phyloP scores from a whole-genome alignment of 2,329 filamentous ascomycete genomes.

The Trichoderma koningiopsis region DNA sequence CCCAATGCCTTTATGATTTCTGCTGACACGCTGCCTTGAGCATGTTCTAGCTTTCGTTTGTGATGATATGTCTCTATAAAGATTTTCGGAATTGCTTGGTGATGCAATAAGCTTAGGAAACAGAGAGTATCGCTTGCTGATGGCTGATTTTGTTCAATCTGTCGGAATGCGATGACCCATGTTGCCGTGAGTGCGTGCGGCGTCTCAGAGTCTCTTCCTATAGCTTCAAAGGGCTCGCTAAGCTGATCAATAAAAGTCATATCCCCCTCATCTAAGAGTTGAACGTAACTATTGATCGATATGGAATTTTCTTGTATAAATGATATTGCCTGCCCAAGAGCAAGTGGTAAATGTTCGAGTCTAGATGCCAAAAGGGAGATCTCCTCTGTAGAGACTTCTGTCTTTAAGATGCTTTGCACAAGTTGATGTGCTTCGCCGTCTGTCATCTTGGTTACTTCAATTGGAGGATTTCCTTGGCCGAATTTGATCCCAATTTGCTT shows the following conservation, averaged over 20 bases:
- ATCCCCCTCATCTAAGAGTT: slow-evolving; percentile 34
- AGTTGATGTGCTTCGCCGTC: slow-evolving; percentile 34
- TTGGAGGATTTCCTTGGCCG: slow-evolving; percentile 22
- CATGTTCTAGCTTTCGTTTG: too few species aligned
- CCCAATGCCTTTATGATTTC: too few species aligned
- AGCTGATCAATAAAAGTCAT: slow-evolving; percentile 32
- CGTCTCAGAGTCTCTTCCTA: slow-evolving; percentile 34
- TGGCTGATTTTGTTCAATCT: slow-evolving; percentile 33
- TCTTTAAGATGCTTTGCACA: slow-evolving; percentile 30
- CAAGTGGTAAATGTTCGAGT: slow-evolving; percentile 39
- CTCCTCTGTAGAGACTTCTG: slow-evolving; percentile 12
- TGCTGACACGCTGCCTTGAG: too few species aligned
- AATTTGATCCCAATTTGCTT: slow-evolving; percentile 33
- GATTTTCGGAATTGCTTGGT: too few species aligned
- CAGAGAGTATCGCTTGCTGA: slow-evolving; percentile 36
- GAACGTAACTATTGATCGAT: slow-evolving; percentile 34
- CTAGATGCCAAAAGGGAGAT: slow-evolving; percentile 31
- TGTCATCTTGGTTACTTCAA: slow-evolving; percentile 37
- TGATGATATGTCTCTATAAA: too few species aligned
- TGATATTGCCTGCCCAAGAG: slow-evolving; percentile 39
- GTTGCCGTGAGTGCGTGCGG: slow-evolving; percentile 35
- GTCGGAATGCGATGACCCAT: slow-evolving; percentile 39
- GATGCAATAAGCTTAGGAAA: slow-evolving; percentile 32
- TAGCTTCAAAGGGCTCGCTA: slow-evolving; percentile 36
- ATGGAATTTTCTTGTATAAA: slow-evolving; percentile 39